Conservation (phyloP, 2,329 filamentous ascomycete genomes). For the Ophiocordyceps camponoti-saundersi region DNA sequence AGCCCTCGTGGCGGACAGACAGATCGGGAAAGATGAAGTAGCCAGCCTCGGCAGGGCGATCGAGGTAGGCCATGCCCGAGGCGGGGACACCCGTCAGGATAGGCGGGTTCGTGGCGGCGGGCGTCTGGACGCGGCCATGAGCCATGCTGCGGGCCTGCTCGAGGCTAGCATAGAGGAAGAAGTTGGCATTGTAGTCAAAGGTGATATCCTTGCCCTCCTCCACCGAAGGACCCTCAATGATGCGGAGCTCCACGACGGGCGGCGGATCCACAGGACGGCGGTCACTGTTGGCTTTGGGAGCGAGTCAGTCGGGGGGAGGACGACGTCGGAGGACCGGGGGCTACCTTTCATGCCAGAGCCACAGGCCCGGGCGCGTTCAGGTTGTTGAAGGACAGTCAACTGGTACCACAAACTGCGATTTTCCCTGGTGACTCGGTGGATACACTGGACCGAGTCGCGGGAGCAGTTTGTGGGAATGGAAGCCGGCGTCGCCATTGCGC, state of each 20-base stretch:
- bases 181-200: constrained; percentile 87
- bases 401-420: constrained; percentile 67
- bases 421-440: constrained; percentile 42
- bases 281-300: constrained; percentile 32
- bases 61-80: constrained; percentile 88
- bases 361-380: constrained; percentile 84
- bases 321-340: not conserved
- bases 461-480: constrained; percentile 10
- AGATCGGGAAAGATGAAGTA: constrained; percentile 98
- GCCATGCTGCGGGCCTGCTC: constrained; percentile 74
- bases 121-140: constrained; percentile 55
- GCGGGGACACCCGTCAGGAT: constrained; percentile 90
- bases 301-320: constrained; percentile 5
- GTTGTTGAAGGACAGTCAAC: constrained; percentile 80
- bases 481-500: constrained; percentile 15
- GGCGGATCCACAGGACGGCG: constrained; percentile 86
- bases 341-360: constrained; percentile 88
- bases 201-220: constrained; percentile 55
- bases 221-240: constrained; percentile 56
- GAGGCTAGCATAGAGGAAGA: constrained; percentile 89
- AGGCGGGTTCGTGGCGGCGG: constrained; percentile 53
- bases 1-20: constrained; percentile 87
- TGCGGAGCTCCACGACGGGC: constrained; percentile 79
- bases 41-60: constrained; percentile 61
- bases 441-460: constrained; percentile 27